Base-by-base conservation (phyloP, 768 basidiomycete genomes). In the Boletellus ananas region DNA sequence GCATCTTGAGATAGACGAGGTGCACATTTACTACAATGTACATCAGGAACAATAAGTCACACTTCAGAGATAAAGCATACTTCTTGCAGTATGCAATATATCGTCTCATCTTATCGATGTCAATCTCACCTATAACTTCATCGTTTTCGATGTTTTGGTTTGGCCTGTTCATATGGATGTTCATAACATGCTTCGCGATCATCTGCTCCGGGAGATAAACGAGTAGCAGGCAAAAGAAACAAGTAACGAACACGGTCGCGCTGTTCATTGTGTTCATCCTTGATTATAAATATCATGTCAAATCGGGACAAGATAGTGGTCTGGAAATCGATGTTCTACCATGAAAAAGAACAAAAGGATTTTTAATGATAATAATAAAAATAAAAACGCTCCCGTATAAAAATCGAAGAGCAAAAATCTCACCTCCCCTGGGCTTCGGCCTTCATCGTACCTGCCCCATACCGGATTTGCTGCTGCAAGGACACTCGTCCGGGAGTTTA, bases 271-370 rank as follows among this genome's bases (percentile, higher is more conserved):
- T 99, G 96, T 62, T 98, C 94, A 61, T 99, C 96, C 66, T 90
- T 92, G 52, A 99, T 88, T 57, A 99, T 95, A 74, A 98, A 99
- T 60, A 99, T 98, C 94, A 99, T 95, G 66, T 99, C 96, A 69
- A 99, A 99, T 49, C 96, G 88, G 42, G 94, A 97, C 64, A 99
- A 70, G 58, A 99, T 97, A 2, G 96, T 98, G 6, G 94, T 96
- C 72, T 96, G 94, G 68, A 96, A 94, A 65, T 96, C 94, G 57
- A 96, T 96, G 64, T 96, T 96, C 91, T 59, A 31, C 6, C 29
- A 29, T 29, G 17, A 41, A 12, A 27, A 42, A 17, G 29, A 36
- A 37, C 23, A n/a, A 23, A n/a, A 2, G 11, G 13, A 2, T 4
- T 36, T 49, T 14, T 29, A 25, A 5, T 25, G 7, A 5, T 25